A percentile compares a stretch with the other conserved stretches of the same genome.
These are phyloP conservation scores for Ganoderma lingzhi DNA, from an alignment of 1,284 basidiomycete species.

Conservation along the genomic window DNA sequence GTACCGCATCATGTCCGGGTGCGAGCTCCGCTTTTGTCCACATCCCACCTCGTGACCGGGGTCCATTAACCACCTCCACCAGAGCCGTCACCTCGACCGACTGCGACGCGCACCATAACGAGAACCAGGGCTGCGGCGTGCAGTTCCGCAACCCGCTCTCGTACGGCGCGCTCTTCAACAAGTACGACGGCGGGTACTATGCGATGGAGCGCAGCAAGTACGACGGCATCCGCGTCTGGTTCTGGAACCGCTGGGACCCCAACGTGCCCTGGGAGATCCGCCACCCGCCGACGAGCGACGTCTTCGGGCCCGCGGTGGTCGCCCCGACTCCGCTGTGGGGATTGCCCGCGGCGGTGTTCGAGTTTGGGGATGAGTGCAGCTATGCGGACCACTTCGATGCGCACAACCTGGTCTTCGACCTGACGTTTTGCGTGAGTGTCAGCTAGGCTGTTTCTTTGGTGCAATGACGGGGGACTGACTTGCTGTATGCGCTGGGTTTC, in stretches of 20 bases:
- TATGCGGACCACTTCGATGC: constrained; percentile 54
- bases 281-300: constrained; percentile 15
- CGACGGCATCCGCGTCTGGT: constrained; percentile 61
- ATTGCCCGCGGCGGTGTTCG: constrained; percentile 58
- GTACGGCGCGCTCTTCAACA: constrained; percentile 61
- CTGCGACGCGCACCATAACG: constrained; percentile 59
- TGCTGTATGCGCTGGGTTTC: constrained; percentile 1
- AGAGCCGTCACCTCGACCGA: constrained; percentile 48
- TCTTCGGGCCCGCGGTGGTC: constrained; percentile 31
- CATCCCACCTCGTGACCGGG: constrained; percentile 11
- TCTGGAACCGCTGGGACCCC: constrained; percentile 54
- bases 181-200: constrained; percentile 58
- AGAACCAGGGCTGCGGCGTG: constrained; percentile 72
- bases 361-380: constrained; percentile 49
- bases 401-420: constrained; percentile 60
- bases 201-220: constrained; percentile 48
- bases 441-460: neutral
- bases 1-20: constrained; percentile 53
- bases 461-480: neutral
- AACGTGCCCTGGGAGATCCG: constrained; percentile 50
- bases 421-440: constrained; percentile 58
- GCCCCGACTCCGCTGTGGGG: constrained; percentile 51
- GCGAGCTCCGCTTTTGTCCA: constrained; percentile 15
- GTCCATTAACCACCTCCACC: constrained; percentile 8
- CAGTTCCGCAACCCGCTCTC: constrained; percentile 50